Percentiles rank a stretch among this genome's conserved stretches.
phyloP scores from a whole-genome alignment of 2,329 filamentous ascomycete species.

The Anthostomella pinea region DNA sequence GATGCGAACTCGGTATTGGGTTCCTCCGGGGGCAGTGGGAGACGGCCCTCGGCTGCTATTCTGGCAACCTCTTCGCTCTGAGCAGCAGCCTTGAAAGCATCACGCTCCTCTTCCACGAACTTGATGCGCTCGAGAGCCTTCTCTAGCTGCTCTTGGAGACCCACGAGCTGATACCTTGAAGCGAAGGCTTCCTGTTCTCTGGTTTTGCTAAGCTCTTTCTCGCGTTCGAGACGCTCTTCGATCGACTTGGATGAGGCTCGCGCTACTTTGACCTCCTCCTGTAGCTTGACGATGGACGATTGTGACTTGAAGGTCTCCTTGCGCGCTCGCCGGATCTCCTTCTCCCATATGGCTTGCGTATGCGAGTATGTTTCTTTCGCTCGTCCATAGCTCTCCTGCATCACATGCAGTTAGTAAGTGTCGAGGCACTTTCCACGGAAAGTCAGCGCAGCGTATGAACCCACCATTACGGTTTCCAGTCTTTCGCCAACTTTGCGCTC shows the following conservation, averaged over 20 bases:
- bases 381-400: conserved; percentile 66
- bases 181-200: conserved; percentile 69
- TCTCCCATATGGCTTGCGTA: conserved; percentile 67
- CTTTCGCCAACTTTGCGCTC: conserved; percentile 66
- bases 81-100: conserved; percentile 68
- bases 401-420: conserved; percentile 5
- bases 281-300: conserved; percentile 65
- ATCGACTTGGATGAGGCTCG: conserved; percentile 52
- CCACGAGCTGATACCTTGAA: conserved; percentile 63
- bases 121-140: conserved; percentile 61
- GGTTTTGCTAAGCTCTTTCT: conserved; percentile 59
- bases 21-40: conserved; percentile 58
- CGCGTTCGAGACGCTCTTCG: conserved; percentile 59
- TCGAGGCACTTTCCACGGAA: background rate
- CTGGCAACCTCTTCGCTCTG: conserved; percentile 71
- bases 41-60: conserved; percentile 68
- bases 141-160: conserved; percentile 64
- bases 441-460: conserved; percentile 24
- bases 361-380: conserved; percentile 68
- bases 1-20: conserved; percentile 62
- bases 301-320: conserved; percentile 77
- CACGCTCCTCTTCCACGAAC: conserved; percentile 69
- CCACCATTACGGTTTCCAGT: conserved; percentile 67
- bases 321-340: conserved; percentile 65
- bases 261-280: conserved; percentile 67